A percentile compares a stretch with the other conserved stretches of the same genome.
Conservation (phyloP, 2,329 filamentous ascomycete genomes). For the Berkeleyomyces rouxiae region DNA sequence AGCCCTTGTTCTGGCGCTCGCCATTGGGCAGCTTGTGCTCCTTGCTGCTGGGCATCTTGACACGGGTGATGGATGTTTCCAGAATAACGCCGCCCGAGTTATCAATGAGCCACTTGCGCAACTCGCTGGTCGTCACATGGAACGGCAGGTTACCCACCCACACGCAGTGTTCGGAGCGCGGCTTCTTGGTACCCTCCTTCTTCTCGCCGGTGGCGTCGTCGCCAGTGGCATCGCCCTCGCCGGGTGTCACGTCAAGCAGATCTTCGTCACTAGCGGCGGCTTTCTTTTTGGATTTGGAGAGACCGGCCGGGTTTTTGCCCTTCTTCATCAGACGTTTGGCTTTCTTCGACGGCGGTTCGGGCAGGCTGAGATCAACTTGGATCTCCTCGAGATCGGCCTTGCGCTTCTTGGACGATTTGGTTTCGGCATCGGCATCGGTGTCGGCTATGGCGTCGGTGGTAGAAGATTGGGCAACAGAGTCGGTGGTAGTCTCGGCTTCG, state of each 20-base stretch:
- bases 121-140: conserved; percentile 52
- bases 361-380: conserved; percentile 76
- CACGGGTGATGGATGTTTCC: conserved; percentile 59
- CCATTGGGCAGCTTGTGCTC: conserved; percentile 16
- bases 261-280: conserved; percentile 23
- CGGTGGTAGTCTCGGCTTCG: neutral
- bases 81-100: conserved; percentile 49
- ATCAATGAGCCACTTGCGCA: conserved; percentile 65
- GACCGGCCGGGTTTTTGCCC: conserved; percentile 40
- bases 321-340: conserved; percentile 83
- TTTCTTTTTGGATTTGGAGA: conserved; percentile 23
- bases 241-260: conserved; percentile 1
- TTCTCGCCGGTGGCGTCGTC: conserved; percentile 18
- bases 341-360: conserved; percentile 90
- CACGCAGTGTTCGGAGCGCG: conserved; percentile 65
- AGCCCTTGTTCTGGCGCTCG: conserved; percentile 57
- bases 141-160: conserved; percentile 97
- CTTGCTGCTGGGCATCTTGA: conserved; percentile 49
- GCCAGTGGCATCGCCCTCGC: conserved; percentile 16
- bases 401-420: conserved; percentile 44
- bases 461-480: neutral
- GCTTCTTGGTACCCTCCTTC: conserved; percentile 27
- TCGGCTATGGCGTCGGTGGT: neutral
- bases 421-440: neutral
- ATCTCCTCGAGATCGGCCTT: conserved; percentile 57